Base-by-base conservation (phyloP, 768 basidiomycete genomes). In the Boletus insuetus region DNA sequence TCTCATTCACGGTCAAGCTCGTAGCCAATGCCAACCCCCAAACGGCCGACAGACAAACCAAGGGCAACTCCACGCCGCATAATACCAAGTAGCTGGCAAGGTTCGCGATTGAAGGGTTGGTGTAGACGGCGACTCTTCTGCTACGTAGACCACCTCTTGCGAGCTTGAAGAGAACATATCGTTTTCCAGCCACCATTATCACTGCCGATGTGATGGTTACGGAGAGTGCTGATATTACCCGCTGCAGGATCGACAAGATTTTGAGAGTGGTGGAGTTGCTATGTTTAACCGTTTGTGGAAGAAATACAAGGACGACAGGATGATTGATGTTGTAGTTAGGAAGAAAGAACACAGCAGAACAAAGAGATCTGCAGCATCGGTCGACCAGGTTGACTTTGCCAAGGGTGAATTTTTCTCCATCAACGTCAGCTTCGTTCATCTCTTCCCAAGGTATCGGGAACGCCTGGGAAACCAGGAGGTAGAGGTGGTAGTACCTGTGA, bases 1-100 rank as follows among this genome's bases (percentile, higher is more conserved):
- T 41, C 22, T 49, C 40, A 13, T 54, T 54, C 6, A 58, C 54
- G 2, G 58, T 66, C 54, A 63, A 45, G 10, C 55, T 29, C 1
- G 58, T 58, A 1, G 7, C 53, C 24, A 66, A 43, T 40, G 44
- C 64, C 42, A 63, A n/a, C 8, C n/a, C 55, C 64, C 55, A 65
- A 20, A 51, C 38, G 17, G 10, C 49, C 16, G 17, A 46, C 4
- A 63, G 43, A 16, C 12, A 46, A 31, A 66, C 44, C 24, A 57
- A 45, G 17, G 56, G 56, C 8, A 58, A 11, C 40, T 58, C 64
- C 2, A 38, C 29, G 10, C 57, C 55, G 40, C 26, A 39, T 14
- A 13, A 14, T 1, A 53, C 22, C 53, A 61, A 13, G 31, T 58
- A 34, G 13, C 7, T 22, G 13, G 38, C 54, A 31, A 66, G 47